Percentiles rank a stretch among this genome's conserved stretches.
Conservation (phyloP, 495 filamentous ascomycete genomes). For the Aspergillus avenaceus region DNA sequence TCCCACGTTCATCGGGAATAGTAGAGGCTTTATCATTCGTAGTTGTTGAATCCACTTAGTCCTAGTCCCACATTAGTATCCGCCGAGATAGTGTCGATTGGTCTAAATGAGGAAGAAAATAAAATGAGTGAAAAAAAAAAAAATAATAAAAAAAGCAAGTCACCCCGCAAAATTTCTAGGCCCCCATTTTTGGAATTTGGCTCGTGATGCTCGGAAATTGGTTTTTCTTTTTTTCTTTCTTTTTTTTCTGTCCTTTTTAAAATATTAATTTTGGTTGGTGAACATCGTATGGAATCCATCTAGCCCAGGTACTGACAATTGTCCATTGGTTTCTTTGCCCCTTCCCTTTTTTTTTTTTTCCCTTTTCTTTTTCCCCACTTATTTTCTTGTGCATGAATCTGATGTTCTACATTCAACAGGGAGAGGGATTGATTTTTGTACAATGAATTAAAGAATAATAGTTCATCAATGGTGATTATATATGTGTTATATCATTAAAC, state of each 20-base stretch:
- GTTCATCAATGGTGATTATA: too few relatives aligned
- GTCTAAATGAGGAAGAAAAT: too few relatives aligned
- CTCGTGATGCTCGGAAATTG: slow-evolving; percentile 9
- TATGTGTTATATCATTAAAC: too few relatives aligned
- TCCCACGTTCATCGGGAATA: background rate
- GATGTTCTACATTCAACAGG: too few relatives aligned
- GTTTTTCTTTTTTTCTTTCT: background rate
- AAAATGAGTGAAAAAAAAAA: too few relatives aligned
- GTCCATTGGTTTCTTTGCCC: too few relatives aligned
- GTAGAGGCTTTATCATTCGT: background rate
- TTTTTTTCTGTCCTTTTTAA: background rate
- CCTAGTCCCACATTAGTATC: slow-evolving; percentile 18
- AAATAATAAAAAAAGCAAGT: too few relatives aligned
- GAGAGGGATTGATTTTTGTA: too few relatives aligned
- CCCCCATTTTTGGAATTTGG: slow-evolving; percentile 4
- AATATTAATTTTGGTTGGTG: background rate
- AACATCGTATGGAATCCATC: background rate
- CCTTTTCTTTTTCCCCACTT: too few relatives aligned
- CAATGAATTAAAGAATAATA: too few relatives aligned
- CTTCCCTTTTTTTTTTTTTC: too few relatives aligned
- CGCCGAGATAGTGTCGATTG: slow-evolving; percentile 10
- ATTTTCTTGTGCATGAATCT: too few relatives aligned
- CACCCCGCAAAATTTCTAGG: background rate
- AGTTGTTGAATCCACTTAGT: background rate
- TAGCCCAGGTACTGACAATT: background rate